phyloP scores from a whole-genome alignment of 179 eudicot species.

The Spergularia azorica region DNA sequence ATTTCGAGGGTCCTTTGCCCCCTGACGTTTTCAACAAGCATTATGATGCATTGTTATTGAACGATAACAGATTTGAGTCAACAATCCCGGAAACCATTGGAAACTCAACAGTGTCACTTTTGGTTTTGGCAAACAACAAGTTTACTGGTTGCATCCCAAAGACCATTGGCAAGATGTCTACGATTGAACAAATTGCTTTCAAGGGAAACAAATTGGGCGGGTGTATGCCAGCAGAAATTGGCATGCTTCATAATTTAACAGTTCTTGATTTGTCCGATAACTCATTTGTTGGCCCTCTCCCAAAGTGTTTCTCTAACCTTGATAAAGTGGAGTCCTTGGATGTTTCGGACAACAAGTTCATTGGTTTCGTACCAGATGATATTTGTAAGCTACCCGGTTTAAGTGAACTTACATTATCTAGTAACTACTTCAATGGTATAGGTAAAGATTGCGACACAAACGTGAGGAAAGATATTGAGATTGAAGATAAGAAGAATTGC shows the following conservation, averaged over 20 bases:
- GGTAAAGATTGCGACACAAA: slow-evolving; percentile 35
- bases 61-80: slow-evolving; percentile 61
- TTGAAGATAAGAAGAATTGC: slow-evolving; percentile 52
- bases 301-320: slow-evolving; percentile 37
- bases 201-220: slow-evolving; percentile 55
- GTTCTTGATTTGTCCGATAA: slow-evolving; percentile 53
- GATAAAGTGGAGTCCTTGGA: slow-evolving; percentile 40
- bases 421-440: slow-evolving; percentile 50
- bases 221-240: slow-evolving; percentile 63
- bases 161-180: slow-evolving; percentile 57
- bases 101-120: slow-evolving; percentile 55
- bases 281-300: slow-evolving; percentile 53
- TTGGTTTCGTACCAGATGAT: slow-evolving; percentile 46
- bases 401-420: slow-evolving; percentile 32
- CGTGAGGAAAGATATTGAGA: slow-evolving; percentile 21
- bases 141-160: slow-evolving; percentile 74
- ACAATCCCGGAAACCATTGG: slow-evolving; percentile 66
- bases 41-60: slow-evolving; percentile 68
- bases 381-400: slow-evolving; percentile 53
- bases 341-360: slow-evolving; percentile 44
- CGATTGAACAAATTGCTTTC: slow-evolving; percentile 52
- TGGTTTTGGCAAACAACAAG: slow-evolving; percentile 69
- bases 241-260: slow-evolving; percentile 34
- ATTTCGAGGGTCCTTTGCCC: slow-evolving; percentile 79
- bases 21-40: slow-evolving; percentile 47